Evolutionary conservation across 106 monocot species (phyloP), one percentile per base, ranked within the genome.

Genomic region (Agapanthus africanus): DNA sequence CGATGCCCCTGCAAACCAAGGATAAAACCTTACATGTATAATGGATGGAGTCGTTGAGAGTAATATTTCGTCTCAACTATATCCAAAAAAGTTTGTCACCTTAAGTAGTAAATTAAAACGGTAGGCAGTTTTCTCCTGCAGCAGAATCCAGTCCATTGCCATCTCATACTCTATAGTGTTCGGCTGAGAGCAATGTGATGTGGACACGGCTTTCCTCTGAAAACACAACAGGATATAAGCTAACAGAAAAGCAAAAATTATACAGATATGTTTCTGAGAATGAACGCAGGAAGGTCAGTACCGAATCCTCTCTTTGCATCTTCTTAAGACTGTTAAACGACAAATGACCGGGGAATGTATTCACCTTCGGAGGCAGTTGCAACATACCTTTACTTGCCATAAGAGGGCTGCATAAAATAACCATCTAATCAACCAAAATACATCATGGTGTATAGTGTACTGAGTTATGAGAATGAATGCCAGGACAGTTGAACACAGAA

Each of bases 81-180:
- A 64, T 22, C 9, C 7, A 37, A 33, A 64, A 22, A 38, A 7
- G 1, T 23, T 39, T 10, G 3, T 11, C 36, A 92, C 97, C 97
- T 97, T 81, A 30, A 72, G 67, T 54, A 97, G 59, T 22, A n/a
- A 66, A 6, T 59, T 52, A 44, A 78, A 82, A 41, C 70, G 81
- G 30, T n/a, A 44, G 0, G 6, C 27, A 42, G 76, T 70, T 54
- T 62, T 82, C 41, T 89, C 71, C 50, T 80, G 81, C 13, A 76
- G 0, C 16, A 82, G 70, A 63, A 89, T 70, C 97, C 97, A 97
- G 0, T 97, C 91, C 72, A 92, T 40, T 19, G 88, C 88, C 84
- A 92, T 80, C 33, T 91, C 97, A 67, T 82, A 97, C 70, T 92
- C 92, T 0, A 97, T 87, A 14, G 97, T 97, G 62, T 97, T 92